Evolutionary conservation across 768 basidiomycete genomes (phyloP).

Genomic region (Myochromella boudieri): DNA sequence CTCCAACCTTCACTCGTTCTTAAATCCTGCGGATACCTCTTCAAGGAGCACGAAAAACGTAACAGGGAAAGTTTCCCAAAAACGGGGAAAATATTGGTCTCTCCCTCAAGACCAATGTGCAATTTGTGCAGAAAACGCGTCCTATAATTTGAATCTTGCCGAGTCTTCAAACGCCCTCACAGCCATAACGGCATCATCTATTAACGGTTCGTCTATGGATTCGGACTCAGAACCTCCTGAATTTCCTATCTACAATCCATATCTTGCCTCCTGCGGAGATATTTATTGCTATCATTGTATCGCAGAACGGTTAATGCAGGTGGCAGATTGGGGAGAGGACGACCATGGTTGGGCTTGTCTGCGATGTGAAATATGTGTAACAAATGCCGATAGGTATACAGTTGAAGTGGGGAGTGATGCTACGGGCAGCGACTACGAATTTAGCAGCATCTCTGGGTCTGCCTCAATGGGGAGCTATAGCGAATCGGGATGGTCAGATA

Average conservation of each 20-base stretch:
- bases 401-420: conserved; percentile 38
- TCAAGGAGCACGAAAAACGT: background rate
- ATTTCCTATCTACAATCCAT: conserved; percentile 78
- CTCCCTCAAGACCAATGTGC: conserved; percentile 81
- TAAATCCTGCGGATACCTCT: conserved; percentile 24
- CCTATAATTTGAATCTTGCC: conserved; percentile 55
- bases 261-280: conserved; percentile 81
- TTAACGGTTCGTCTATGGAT: conserved; percentile 19
- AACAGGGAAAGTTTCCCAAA: conserved; percentile 16
- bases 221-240: conserved; percentile 45
- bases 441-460: conserved; percentile 60
- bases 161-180: conserved; percentile 53
- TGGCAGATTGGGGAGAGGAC: conserved; percentile 62
- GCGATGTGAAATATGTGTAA: conserved; percentile 69
- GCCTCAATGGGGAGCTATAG: conserved; percentile 54
- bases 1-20: conserved; percentile 25
- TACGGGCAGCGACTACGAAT: conserved; percentile 58
- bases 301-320: conserved; percentile 75
- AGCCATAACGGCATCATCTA: conserved; percentile 22
- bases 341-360: conserved; percentile 78
- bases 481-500: conserved; percentile 43
- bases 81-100: conserved; percentile 63
- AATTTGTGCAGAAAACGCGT: conserved; percentile 81
- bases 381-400: conserved; percentile 59
- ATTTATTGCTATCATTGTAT: conserved; percentile 94